Evolutionary conservation across 495 filamentous ascomycete genomes (phyloP).

Genomic region (Daldinia concentrica): DNA sequence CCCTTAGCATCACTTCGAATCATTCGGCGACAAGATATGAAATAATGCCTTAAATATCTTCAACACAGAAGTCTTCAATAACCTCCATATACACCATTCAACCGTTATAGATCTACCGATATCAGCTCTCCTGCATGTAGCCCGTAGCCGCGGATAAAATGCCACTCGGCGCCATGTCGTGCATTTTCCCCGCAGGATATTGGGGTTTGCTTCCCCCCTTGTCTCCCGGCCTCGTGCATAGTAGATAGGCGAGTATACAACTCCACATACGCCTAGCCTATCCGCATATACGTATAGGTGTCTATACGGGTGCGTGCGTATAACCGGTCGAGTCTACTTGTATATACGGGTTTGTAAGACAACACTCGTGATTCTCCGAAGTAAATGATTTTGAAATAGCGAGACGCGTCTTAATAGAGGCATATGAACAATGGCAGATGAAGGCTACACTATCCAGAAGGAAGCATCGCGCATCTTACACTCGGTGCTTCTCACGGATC

Average conservation of each 20-base stretch:
- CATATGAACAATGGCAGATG: slow-evolving; percentile 14
- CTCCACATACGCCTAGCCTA: neutral
- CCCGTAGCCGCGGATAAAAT: slow-evolving; percentile 33
- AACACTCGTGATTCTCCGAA: neutral
- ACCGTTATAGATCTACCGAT: slow-evolving; percentile 24
- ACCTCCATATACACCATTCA: neutral
- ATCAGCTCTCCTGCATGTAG: neutral
- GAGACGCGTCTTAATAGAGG: neutral
- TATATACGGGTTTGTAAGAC: neutral
- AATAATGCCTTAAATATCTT: neutral
- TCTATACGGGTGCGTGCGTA: neutral
- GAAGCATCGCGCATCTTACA: slow-evolving; percentile 44
- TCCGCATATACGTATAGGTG: neutral
- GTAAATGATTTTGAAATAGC: neutral
- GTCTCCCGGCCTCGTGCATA: neutral
- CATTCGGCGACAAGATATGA: neutral
- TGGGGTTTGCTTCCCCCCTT: neutral
- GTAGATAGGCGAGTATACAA: slow-evolving; percentile 12
- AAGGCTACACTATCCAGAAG: slow-evolving; percentile 39
- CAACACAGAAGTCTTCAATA: neutral
- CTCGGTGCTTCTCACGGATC: slow-evolving; percentile 34
- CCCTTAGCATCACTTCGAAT: no score
- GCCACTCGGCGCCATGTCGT: slow-evolving; percentile 1
- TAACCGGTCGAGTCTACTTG: neutral
- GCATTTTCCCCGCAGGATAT: slow-evolving; percentile 26